Conservation (phyloP, 129 eudicot genomes). For the Helianthus tuberosus region DNA sequence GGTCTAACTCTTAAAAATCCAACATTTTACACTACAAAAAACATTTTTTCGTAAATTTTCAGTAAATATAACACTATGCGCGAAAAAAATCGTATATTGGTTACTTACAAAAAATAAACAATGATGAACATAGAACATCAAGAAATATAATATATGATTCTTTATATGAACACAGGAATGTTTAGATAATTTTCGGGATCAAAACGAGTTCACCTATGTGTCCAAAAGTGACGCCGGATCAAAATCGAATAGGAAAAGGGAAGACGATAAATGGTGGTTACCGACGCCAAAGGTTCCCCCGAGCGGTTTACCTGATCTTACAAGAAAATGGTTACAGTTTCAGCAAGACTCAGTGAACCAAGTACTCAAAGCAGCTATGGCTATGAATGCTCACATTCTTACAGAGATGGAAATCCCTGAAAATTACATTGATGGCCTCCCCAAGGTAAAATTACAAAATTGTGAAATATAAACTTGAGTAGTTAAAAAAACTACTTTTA, state of each 20-base stretch:
- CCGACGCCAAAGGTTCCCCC: constrained; percentile 91
- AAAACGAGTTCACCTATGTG: constrained; percentile 68
- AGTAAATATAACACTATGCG: no score
- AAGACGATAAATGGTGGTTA: constrained; percentile 93
- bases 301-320: constrained; percentile 69
- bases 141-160: constrained; percentile 10
- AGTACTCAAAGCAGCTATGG: constrained; percentile 91
- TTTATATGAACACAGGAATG: constrained; percentile 51
- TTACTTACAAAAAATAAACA: no score
- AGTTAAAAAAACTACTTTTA: background rate
- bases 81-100: no score
- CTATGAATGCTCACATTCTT: constrained; percentile 83
- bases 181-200: constrained; percentile 78
- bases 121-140: no score
- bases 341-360: constrained; percentile 93
- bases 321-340: constrained; percentile 76
- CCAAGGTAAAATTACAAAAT: constrained; percentile 66
- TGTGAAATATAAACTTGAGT: background rate
- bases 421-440: constrained; percentile 80
- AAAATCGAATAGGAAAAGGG: constrained; percentile 48
- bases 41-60: no score
- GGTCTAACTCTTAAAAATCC: no score
- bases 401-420: constrained; percentile 92
- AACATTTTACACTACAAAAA: no score
- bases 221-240: constrained; percentile 57